phyloP scores from a whole-genome alignment of 2,329 filamentous ascomycete genomes.

The Alternaria sp. region DNA sequence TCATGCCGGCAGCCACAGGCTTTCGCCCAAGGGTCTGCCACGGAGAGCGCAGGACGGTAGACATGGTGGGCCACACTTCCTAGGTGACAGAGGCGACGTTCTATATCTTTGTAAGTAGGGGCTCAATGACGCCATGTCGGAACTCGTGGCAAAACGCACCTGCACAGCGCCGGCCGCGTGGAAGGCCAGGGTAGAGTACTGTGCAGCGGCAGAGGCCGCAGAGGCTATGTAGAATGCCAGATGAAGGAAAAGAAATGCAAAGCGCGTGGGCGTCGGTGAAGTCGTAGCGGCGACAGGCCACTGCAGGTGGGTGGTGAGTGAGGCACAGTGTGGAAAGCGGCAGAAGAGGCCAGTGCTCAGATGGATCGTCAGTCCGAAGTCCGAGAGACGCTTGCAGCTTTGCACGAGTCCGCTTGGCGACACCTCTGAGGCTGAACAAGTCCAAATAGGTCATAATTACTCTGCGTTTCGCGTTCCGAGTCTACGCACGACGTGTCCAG shows the following conservation, averaged over 20 bases:
- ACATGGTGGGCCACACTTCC: slow-evolving; percentile 54
- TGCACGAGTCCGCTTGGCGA: slow-evolving; percentile 16
- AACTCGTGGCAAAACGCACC: slow-evolving; percentile 53
- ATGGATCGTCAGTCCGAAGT: slow-evolving; percentile 23
- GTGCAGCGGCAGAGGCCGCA: slow-evolving; percentile 46
- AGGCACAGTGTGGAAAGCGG: slow-evolving; percentile 31
- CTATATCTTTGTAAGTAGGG: slow-evolving; percentile 47
- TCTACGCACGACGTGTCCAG: not conserved
- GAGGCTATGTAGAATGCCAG: slow-evolving; percentile 27
- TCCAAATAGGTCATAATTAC: too few species aligned
- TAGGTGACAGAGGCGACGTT: slow-evolving; percentile 53
- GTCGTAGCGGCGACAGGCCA: slow-evolving; percentile 32
- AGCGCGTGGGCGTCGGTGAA: slow-evolving; percentile 28
- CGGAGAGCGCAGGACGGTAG: slow-evolving; percentile 47
- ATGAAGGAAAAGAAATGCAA: slow-evolving; percentile 28
- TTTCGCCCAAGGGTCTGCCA: slow-evolving; percentile 43
- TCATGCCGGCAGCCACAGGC: slow-evolving; percentile 30
- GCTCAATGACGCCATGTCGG: slow-evolving; percentile 31
- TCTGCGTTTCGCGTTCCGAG: not conserved
- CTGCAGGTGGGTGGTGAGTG: slow-evolving; percentile 16
- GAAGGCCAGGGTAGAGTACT: slow-evolving; percentile 59
- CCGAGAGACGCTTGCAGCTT: slow-evolving; percentile 15
- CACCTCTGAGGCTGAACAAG: slow-evolving; percentile 11
- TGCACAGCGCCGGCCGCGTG: slow-evolving; percentile 59
- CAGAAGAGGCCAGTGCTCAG: slow-evolving; percentile 32